Evolutionary conservation across 352 stramenopile genomes (phyloP), one percentile per base, ranked within the genome.

Genomic region (Phytopythium oedochilum): DNA sequence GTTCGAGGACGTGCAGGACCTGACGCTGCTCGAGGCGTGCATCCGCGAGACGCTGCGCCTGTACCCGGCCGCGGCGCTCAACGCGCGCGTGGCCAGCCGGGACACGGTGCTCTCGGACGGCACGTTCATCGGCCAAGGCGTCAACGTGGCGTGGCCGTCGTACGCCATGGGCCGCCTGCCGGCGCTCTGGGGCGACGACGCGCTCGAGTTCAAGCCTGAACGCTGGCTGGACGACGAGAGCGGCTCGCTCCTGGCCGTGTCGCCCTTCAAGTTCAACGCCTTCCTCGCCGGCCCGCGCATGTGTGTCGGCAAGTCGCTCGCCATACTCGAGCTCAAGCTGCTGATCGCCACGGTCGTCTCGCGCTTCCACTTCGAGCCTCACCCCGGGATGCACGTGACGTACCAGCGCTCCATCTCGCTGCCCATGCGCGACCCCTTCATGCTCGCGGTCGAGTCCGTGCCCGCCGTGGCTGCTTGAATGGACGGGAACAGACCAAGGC

Each of bases 41-140:
- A 71, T 92, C 31, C 66, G 67, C 11, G 85, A 94, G 51, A 68
- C 68, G 8, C 64, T 94, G 47, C 72, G 83, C 2, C 61, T 94
- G 7, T 74, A 83, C 36, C 76, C 84, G n/a, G 62, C 66, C 47
- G 67, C 73, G 28, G 59, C 57, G 39, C 56, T 79, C 20, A 55
- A 55, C 49, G 35, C 49, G 15, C 49, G 49, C 32, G 49, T 55
- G 22, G 49, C 49, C 6, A 46, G 25, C 22, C 49, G 58, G 2
- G 78, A 85, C 60, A 76, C 74, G 0, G 55, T 79, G 57, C 66
- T 87, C 10, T 60, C 69, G 32, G 75, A 91, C 52, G 80, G 70
- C 43, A 88, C 78, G n/a, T 76, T 78, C 34, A 57, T 91, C 1
- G 35, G 49, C 0, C 50, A 61, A 8, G 63, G 62, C 14, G 52